These are phyloP conservation scores for Penicillium sp. DNA, from an alignment of 2,329 filamentous ascomycete genomes.

Conservation along the genomic window DNA sequence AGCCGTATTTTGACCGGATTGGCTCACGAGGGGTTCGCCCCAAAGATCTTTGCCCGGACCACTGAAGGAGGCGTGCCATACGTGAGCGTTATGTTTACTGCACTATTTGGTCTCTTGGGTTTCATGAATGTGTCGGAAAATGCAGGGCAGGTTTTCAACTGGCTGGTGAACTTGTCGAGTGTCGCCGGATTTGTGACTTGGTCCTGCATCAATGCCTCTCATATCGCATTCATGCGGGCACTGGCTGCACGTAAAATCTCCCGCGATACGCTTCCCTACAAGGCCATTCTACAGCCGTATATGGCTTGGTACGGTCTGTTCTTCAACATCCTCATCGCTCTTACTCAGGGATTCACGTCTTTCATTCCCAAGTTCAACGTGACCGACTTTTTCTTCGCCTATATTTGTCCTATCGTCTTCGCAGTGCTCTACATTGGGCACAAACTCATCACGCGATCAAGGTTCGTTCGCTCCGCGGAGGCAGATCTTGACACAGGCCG, in stretches of 20 bases:
- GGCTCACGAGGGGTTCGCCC: slow-evolving; percentile 46
- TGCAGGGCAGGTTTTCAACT: slow-evolving; percentile 57
- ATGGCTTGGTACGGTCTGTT: slow-evolving; percentile 64
- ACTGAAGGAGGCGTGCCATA: slow-evolving; percentile 44
- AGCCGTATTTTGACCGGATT: slow-evolving; percentile 68
- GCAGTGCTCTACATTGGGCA: slow-evolving; percentile 58
- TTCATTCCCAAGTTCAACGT: slow-evolving; percentile 61
- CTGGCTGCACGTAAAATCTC: slow-evolving; percentile 55
- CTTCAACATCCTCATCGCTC: slow-evolving; percentile 61
- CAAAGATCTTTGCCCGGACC: slow-evolving; percentile 41
- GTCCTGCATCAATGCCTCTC: slow-evolving; percentile 50
- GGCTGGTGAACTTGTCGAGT: slow-evolving; percentile 35
- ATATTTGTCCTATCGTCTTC: slow-evolving; percentile 65
- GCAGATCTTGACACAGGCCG: slow-evolving; percentile 46
- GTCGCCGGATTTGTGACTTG: slow-evolving; percentile 37
- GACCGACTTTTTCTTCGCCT: slow-evolving; percentile 61
- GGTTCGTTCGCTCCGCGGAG: slow-evolving; percentile 36
- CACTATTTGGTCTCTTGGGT: slow-evolving; percentile 60
- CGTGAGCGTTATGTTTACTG: slow-evolving; percentile 42
- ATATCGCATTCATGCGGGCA: slow-evolving; percentile 63
- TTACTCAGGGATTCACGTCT: slow-evolving; percentile 67
- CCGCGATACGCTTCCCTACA: slow-evolving; percentile 59
- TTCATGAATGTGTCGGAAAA: slow-evolving; percentile 66
- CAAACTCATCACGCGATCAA: slow-evolving; percentile 47
- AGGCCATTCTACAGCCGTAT: slow-evolving; percentile 61